Evolutionary conservation across 2,329 filamentous ascomycete species (phyloP).

Genomic region (Neopestalotiopsis sp.): DNA sequence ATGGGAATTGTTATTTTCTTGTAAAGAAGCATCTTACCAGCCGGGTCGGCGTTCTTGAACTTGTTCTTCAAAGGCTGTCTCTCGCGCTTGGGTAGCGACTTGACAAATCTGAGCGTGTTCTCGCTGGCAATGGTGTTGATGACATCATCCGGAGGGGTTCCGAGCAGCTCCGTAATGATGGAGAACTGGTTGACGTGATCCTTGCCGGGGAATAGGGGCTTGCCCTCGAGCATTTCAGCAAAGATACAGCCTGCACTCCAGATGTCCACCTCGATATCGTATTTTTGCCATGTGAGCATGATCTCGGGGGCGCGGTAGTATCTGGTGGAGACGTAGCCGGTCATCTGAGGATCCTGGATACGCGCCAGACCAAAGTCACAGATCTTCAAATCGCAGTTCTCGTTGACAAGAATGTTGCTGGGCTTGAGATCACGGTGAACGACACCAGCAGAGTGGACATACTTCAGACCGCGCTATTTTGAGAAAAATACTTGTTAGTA

Average conservation of each 20-base stretch:
- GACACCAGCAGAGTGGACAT: constrained; percentile 97
- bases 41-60: constrained; percentile 92
- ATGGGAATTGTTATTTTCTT: too few species aligned
- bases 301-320: constrained; percentile 99
- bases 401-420: constrained; percentile 98
- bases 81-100: constrained; percentile 94
- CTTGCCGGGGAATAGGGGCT: constrained; percentile 97
- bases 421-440: constrained; percentile 98
- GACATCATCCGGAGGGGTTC: constrained; percentile 96
- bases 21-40: constrained; percentile 59
- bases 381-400: constrained; percentile 99
- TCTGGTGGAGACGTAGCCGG: constrained; percentile 96
- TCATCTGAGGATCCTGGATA: constrained; percentile 99
- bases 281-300: constrained; percentile 99
- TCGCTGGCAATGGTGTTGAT: constrained; percentile 98
- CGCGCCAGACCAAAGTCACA: constrained; percentile 98
- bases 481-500: constrained; percentile 20
- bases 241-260: constrained; percentile 99
- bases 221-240: constrained; percentile 98
- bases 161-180: constrained; percentile 97
- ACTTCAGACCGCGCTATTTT: constrained; percentile 89
- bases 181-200: constrained; percentile 99
- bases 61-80: constrained; percentile 85
- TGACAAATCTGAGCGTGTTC: constrained; percentile 96
- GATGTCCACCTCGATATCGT: constrained; percentile 98